A percentile compares a stretch with the other conserved stretches of the same genome.
phyloP scores from a whole-genome alignment of 1,284 basidiomycete species.

The Ceratobasidium sp. region DNA sequence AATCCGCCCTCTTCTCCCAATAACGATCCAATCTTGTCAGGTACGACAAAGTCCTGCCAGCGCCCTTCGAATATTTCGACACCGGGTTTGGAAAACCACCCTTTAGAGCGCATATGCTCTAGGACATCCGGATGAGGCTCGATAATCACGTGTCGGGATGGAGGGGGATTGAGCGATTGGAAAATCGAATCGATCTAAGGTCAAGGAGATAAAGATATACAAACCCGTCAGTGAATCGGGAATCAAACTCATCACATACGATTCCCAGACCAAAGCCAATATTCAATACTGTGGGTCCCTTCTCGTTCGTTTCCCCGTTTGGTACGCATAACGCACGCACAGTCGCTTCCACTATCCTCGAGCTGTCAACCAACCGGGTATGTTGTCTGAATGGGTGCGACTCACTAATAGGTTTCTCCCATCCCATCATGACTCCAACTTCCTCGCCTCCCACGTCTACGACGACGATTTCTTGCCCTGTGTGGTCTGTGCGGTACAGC shows the following conservation, averaged over 20 bases:
- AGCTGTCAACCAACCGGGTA: neutral
- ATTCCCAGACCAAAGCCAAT: constrained; percentile 95
- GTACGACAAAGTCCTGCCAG: constrained; percentile 88
- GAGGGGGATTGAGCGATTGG: constrained; percentile 73
- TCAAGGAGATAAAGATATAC: neutral
- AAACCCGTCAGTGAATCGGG: neutral
- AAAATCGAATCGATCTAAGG: constrained; percentile 85
- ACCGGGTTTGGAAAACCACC: constrained; percentile 84
- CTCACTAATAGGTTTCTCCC: constrained; percentile 86
- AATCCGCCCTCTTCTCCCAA: constrained; percentile 76
- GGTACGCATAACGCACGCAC: constrained; percentile 71
- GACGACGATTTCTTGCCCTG: constrained; percentile 86
- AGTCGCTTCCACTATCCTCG: constrained; percentile 62
- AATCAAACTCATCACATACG: constrained; percentile 63
- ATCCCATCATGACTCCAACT: constrained; percentile 96
- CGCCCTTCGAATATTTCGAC: constrained; percentile 88
- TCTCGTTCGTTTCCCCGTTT: constrained; percentile 57
- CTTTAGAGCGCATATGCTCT: constrained; percentile 74
- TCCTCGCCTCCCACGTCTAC: constrained; percentile 79
- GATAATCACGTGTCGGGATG: constrained; percentile 88
- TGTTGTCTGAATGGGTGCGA: constrained; percentile 27
- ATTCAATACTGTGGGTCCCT: constrained; percentile 82
- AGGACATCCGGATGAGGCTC: constrained; percentile 96
- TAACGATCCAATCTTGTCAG: constrained; percentile 57
- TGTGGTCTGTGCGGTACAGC: constrained; percentile 76